Evolutionary conservation across 495 filamentous ascomycete genomes (phyloP), one percentile per base, ranked within the genome.

Genomic region (Rhizodiscina lignyota): DNA sequence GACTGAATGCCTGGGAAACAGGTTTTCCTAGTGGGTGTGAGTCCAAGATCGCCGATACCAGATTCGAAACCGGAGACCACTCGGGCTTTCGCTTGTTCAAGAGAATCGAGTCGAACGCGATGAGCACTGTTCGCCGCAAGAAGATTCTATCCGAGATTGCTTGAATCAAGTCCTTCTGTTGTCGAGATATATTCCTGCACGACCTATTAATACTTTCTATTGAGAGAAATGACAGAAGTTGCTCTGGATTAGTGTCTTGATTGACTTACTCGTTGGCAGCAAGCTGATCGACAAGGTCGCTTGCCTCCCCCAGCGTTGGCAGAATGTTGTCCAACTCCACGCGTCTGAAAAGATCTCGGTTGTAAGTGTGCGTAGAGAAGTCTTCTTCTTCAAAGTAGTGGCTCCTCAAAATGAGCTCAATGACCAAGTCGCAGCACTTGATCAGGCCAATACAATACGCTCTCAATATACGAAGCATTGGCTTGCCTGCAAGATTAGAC

Each of bases 341-440:
- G n/a, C n/a, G n/a, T n/a, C n/a, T n/a, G n/a, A 96, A 58, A 0
- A 99, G 65, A 28, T 65, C 67, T 19, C 86, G 70, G 42, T 83
- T 77, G 52, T 87, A 96, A 0, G 86, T 72, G 51, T 91, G 83
- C 3, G 80, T 82, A 17, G 85, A 79, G 44, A 96, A 94, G 47
- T 97, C 89, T 57, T 97, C 89, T 59, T 97, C 89, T 80, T 97
- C 89, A 50, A 83, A 93, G 45, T 74, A 93, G 10, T 10, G 30
- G 52, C 94, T 82, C 17, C 61, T 58, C 29, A 67, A 70, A 37
- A 96, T 76, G 18, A 68, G 67, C 32, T 68, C 62, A 44, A 86
- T 79, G 4, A 91, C 84, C 49, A 74, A 70, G 40, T 72, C 76
- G 54, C 87, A 94, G 24, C 72, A 67, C 53, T 89, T 94, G 35